These are phyloP conservation scores for Dactylellina cionopaga DNA, from an alignment of 2,329 filamentous ascomycete genomes.

Conservation along the genomic window DNA sequence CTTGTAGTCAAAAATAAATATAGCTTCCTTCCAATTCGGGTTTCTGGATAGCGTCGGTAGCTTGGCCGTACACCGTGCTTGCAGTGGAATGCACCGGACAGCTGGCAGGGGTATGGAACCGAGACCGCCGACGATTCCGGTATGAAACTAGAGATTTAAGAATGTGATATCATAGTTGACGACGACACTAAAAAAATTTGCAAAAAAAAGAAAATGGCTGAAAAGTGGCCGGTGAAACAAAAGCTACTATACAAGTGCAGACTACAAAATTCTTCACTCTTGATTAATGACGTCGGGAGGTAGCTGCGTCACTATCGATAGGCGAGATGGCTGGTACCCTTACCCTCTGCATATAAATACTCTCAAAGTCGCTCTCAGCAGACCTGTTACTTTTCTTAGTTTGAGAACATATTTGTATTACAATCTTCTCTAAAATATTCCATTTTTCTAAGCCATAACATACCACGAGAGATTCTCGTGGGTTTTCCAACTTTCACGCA, in stretches of 20 bases:
- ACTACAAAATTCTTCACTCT: neutral
- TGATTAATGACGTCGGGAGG: slow-evolving; percentile 22
- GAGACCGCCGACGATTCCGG: slow-evolving; percentile 1
- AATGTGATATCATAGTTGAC: slow-evolving; percentile 33
- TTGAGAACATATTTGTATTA: neutral
- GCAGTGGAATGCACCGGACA: slow-evolving; percentile 13
- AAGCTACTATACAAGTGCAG: neutral
- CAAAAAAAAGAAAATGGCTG: neutral
- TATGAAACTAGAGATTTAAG: slow-evolving; percentile 20
- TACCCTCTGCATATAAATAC: neutral
- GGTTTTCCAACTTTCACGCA: neutral
- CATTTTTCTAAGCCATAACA: neutral
- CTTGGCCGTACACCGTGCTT: no score
- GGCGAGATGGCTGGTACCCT: slow-evolving; percentile 1
- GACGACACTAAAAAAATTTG: neutral
- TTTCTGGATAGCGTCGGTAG: no score
- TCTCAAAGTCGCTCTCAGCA: slow-evolving; percentile 18
- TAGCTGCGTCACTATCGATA: slow-evolving; percentile 5
- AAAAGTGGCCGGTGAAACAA: neutral
- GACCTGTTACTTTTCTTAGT: no score
- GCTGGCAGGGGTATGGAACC: neutral
- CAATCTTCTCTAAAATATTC: neutral
- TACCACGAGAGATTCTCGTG: neutral
- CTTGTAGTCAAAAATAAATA: no score
- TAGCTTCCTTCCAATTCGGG: no score